Evolutionary conservation across 1,139 yeast genomes (phyloP).

Genomic region (Blastobotrys capitulatus): DNA sequence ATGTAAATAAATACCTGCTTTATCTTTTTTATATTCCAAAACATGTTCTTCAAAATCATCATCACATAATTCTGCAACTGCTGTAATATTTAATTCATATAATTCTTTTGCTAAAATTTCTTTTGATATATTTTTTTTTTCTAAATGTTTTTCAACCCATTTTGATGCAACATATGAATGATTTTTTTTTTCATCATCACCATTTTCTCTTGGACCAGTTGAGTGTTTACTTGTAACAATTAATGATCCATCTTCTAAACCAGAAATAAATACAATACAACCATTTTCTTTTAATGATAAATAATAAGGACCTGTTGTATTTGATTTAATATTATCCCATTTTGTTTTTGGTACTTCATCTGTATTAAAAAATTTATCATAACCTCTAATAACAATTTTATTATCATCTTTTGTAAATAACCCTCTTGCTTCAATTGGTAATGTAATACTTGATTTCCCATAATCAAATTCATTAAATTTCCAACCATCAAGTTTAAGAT

Average conservation of each 20-base stretch:
- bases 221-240: slow-evolving; percentile 84
- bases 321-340: slow-evolving; percentile 40
- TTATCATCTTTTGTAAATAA: slow-evolving; percentile 52
- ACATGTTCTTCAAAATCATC: slow-evolving; percentile 94
- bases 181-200: slow-evolving; percentile 41
- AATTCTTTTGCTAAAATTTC: slow-evolving; percentile 53
- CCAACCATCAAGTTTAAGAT: slow-evolving; percentile 46
- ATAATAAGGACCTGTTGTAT: slow-evolving; percentile 71
- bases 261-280: slow-evolving; percentile 80
- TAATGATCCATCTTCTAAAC: slow-evolving; percentile 66
- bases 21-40: slow-evolving; percentile 58
- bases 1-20: slow-evolving; percentile 82
- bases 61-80: slow-evolving; percentile 91
- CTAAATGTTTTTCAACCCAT: slow-evolving; percentile 52
- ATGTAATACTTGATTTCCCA: slow-evolving; percentile 44
- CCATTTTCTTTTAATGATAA: slow-evolving; percentile 90
- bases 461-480: slow-evolving; percentile 89
- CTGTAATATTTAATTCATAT: slow-evolving; percentile 55
- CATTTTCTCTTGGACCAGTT: slow-evolving; percentile 61
- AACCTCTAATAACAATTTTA: slow-evolving; percentile 72
- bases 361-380: slow-evolving; percentile 88
- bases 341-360: slow-evolving; percentile 56
- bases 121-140: slow-evolving; percentile 36
- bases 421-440: slow-evolving; percentile 83
- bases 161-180: slow-evolving; percentile 73